Percentiles rank a stretch among this genome's conserved stretches.
Evolutionary conservation across 257 asterid genomes (phyloP).

Genomic region (Scutellaria galericulata): DNA sequence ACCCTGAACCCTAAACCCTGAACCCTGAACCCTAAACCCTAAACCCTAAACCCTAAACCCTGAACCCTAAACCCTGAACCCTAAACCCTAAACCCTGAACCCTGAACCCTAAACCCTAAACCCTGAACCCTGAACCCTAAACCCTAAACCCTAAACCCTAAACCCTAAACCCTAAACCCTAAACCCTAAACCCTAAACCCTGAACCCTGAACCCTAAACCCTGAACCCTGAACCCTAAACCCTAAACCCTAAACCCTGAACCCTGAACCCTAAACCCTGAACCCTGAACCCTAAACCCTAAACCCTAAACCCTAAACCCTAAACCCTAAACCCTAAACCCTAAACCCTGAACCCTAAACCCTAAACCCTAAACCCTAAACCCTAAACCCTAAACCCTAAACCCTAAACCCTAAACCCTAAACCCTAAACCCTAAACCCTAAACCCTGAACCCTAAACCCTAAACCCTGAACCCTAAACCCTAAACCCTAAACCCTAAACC

Average conservation of each 20-base stretch:
- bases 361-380: slow-evolving; percentile 18
- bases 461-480: slow-evolving; percentile 12
- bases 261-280: slow-evolving; percentile 13
- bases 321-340: slow-evolving; percentile 23
- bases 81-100: slow-evolving; percentile 20
- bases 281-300: slow-evolving; percentile 14
- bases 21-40: slow-evolving; percentile 20
- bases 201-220: background rate
- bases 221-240: slow-evolving; percentile 12
- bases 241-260: slow-evolving; percentile 9
- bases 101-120: slow-evolving; percentile 20
- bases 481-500: background rate
- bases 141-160: too few relatives aligned
- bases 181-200: slow-evolving; percentile 7
- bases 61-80: slow-evolving; percentile 17
- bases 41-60: slow-evolving; percentile 26
- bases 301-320: slow-evolving; percentile 19
- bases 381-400: slow-evolving; percentile 20
- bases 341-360: slow-evolving; percentile 23
- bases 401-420: slow-evolving; percentile 24
- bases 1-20: slow-evolving; percentile 8
- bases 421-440: slow-evolving; percentile 8
- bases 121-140: slow-evolving; percentile 8
- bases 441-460: slow-evolving; percentile 21
- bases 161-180: slow-evolving; percentile 4